These are phyloP conservation scores for Eutrema heterophyllum DNA, from an alignment of 345 rosid species.

Conservation along the genomic window DNA sequence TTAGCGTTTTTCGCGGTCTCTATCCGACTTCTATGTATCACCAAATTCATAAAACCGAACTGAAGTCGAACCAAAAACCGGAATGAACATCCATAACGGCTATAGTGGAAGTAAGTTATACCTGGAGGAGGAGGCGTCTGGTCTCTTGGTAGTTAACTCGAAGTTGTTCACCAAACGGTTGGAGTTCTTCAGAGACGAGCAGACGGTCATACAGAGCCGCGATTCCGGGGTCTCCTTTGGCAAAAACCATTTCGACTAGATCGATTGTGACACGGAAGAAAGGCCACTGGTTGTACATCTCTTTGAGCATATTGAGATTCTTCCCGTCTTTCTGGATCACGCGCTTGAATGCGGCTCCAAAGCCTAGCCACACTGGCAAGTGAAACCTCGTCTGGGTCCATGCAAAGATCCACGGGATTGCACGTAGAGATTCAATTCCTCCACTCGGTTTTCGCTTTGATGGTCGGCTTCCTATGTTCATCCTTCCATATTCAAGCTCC, in stretches of 20 bases:
- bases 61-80: not conserved
- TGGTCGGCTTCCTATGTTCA: slow-evolving; percentile 99
- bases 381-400: slow-evolving; percentile 99
- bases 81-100: not conserved
- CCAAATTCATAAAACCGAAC: not conserved
- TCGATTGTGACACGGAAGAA: slow-evolving; percentile 94
- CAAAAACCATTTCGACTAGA: slow-evolving; percentile 94
- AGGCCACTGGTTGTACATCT: slow-evolving; percentile 94
- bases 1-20: not conserved
- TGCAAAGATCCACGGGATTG: slow-evolving; percentile 99
- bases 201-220: slow-evolving; percentile 88
- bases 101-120: slow-evolving; percentile 23
- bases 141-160: slow-evolving; percentile 71
- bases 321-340: slow-evolving; percentile 61
- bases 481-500: slow-evolving; percentile 89
- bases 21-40: too few relatives aligned
- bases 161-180: slow-evolving; percentile 69
- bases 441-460: slow-evolving; percentile 93
- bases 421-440: slow-evolving; percentile 96
- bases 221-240: slow-evolving; percentile 94
- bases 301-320: slow-evolving; percentile 85
- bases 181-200: slow-evolving; percentile 71
- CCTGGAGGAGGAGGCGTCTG: slow-evolving; percentile 80
- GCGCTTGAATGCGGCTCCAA: slow-evolving; percentile 75
- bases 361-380: slow-evolving; percentile 95